These are phyloP conservation scores for Nadsonia fulvescens DNA, from an alignment of 805 yeast species.

Conservation along the genomic window DNA sequence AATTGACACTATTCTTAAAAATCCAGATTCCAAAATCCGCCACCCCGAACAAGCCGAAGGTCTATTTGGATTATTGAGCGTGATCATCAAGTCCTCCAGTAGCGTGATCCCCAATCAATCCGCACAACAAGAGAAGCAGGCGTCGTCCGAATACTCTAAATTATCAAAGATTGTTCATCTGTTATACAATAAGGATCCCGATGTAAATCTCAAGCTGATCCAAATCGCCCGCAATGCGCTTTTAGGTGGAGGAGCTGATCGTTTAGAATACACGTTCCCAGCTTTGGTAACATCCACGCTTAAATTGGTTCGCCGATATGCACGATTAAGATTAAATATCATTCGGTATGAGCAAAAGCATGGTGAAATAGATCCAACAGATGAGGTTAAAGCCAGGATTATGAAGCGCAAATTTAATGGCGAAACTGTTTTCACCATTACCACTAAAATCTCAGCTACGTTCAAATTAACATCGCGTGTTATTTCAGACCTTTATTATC, in stretches of 20 bases:
- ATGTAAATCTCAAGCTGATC: constrained; percentile 28
- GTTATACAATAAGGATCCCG: constrained; percentile 31
- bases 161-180: constrained; percentile 56
- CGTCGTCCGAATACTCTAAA: constrained; percentile 15
- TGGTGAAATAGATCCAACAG: no score
- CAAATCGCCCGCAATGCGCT: constrained; percentile 30
- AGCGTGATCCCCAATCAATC: constrained; percentile 8
- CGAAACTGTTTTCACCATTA: constrained; percentile 13
- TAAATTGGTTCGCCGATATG: constrained; percentile 36
- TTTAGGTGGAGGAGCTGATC: constrained; percentile 30
- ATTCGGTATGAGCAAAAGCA: no score
- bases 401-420: constrained; percentile 11
- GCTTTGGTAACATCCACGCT: constrained; percentile 49
- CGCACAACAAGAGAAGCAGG: no score
- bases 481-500: constrained; percentile 50
- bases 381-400: no score
- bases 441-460: constrained; percentile 31
- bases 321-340: no score
- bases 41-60: constrained; percentile 21
- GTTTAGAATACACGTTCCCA: constrained; percentile 54
- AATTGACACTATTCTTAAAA: constrained; percentile 33
- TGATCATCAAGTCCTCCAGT: constrained; percentile 25
- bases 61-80: constrained; percentile 37
- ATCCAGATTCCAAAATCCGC: constrained; percentile 20
- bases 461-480: constrained; percentile 60